These are phyloP conservation scores for Colletotrichum sp. DNA, from an alignment of 2,329 filamentous ascomycete genomes.

Conservation along the genomic window DNA sequence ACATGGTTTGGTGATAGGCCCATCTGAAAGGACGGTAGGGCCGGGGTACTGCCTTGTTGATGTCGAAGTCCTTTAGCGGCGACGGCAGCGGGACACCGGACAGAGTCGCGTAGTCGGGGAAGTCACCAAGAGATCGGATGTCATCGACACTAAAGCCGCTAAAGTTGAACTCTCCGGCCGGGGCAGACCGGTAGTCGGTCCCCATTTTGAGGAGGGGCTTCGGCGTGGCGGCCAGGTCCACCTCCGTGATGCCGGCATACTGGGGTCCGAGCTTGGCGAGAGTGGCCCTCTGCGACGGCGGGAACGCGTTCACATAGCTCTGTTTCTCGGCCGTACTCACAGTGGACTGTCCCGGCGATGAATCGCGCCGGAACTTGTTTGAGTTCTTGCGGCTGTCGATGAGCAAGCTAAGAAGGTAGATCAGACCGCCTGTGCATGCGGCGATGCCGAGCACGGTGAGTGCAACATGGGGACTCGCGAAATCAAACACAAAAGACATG, in stretches of 20 bases:
- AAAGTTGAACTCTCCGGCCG: slow-evolving; percentile 55
- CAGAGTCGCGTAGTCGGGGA: slow-evolving; percentile 78
- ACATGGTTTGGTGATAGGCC: slow-evolving; percentile 91
- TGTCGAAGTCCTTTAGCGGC: slow-evolving; percentile 69
- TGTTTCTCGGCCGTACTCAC: background rate
- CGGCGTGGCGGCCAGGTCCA: slow-evolving; percentile 14
- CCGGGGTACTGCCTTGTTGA: slow-evolving; percentile 70
- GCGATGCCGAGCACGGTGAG: background rate
- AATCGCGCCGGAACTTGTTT: background rate
- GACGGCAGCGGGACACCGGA: slow-evolving; percentile 76
- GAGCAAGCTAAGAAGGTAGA: background rate
- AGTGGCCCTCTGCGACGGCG: slow-evolving; percentile 27
- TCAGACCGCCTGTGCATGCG: background rate
- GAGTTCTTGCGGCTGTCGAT: background rate
- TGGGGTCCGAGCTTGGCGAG: slow-evolving; percentile 19
- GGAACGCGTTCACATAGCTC: slow-evolving; percentile 30
- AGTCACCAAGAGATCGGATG: slow-evolving; percentile 73
- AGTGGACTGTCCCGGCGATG: background rate
- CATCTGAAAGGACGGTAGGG: slow-evolving; percentile 85
- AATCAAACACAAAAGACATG: background rate
- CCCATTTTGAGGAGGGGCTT: slow-evolving; percentile 35
- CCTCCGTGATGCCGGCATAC: background rate
- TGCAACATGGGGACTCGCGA: background rate
- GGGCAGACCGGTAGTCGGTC: slow-evolving; percentile 37
- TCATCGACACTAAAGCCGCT: slow-evolving; percentile 76